Percentiles rank a stretch among this genome's conserved stretches.
Conservation (phyloP, 495 filamentous ascomycete species). For the Talaromyces adpressus region DNA sequence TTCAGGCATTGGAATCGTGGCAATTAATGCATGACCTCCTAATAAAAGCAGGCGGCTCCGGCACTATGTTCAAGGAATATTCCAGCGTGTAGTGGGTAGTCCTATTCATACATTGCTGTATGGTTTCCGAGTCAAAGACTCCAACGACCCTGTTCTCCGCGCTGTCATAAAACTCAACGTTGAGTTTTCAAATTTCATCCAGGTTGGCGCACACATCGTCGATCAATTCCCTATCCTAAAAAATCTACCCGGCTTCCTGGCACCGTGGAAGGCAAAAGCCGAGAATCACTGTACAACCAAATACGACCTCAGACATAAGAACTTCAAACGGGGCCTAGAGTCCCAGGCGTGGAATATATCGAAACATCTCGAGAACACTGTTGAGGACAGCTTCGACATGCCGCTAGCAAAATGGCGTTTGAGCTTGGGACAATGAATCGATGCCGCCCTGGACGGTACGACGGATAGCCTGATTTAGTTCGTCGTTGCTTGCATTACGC, state of each 20-base stretch:
- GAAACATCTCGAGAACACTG: slow-evolving; percentile 7
- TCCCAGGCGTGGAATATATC: slow-evolving; percentile 3
- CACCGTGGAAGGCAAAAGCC: slow-evolving; percentile 16
- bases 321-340: neutral
- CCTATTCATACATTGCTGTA: slow-evolving; percentile 16
- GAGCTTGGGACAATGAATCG: slow-evolving; percentile 17
- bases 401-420: slow-evolving; percentile 13
- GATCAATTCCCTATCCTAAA: slow-evolving; percentile 18
- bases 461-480: slow-evolving; percentile 16
- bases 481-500: slow-evolving; percentile 13
- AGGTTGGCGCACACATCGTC: slow-evolving; percentile 12
- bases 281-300: slow-evolving; percentile 14
- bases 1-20: slow-evolving; percentile 11
- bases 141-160: slow-evolving; percentile 11
- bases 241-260: slow-evolving; percentile 13
- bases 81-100: slow-evolving; percentile 13
- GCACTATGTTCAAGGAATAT: neutral
- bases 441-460: slow-evolving; percentile 15
- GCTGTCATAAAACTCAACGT: slow-evolving; percentile 13
- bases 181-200: slow-evolving; percentile 13
- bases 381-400: slow-evolving; percentile 10
- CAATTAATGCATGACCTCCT: slow-evolving; percentile 8
- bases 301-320: slow-evolving; percentile 4
- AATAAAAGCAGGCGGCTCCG: neutral
- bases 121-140: slow-evolving; percentile 13